phyloP scores from a whole-genome alignment of 2,329 filamentous ascomycete genomes.

The Diplocarpon mali region DNA sequence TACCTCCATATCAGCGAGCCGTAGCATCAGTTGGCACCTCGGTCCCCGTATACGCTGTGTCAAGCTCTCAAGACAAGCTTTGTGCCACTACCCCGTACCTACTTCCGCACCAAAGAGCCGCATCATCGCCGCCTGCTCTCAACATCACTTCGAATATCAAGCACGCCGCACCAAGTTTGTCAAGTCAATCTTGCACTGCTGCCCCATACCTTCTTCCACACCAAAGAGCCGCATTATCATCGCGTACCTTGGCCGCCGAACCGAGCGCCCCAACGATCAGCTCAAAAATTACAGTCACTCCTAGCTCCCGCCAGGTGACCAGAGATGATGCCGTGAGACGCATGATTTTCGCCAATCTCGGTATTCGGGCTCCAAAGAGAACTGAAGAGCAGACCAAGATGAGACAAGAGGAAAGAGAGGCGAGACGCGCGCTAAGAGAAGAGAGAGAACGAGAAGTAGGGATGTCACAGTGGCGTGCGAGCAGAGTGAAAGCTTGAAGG shows the following conservation, averaged over 20 bases:
- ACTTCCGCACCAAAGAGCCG: no score
- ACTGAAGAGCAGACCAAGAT: slow-evolving; percentile 1
- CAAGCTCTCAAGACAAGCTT: no score
- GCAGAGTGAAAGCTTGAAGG: neutral
- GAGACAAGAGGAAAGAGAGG: neutral
- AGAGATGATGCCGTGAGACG: neutral
- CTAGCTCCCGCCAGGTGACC: neutral
- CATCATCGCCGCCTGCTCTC: no score
- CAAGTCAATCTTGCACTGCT: no score
- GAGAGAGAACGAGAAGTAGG: neutral
- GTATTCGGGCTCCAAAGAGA: neutral
- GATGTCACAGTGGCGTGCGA: neutral
- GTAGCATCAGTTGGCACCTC: no score
- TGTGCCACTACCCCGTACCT: no score
- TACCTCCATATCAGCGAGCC: no score
- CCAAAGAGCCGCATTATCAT: neutral
- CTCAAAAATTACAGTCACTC: no score
- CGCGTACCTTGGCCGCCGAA: neutral
- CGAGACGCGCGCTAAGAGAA: neutral
- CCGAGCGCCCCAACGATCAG: neutral
- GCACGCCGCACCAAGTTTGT: no score
- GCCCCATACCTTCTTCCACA: no score
- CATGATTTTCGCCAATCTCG: neutral
- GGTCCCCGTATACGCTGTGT: no score
- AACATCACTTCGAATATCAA: no score